Conservation (phyloP, 2,329 filamentous ascomycete genomes). For the Monilinia fructicola region DNA sequence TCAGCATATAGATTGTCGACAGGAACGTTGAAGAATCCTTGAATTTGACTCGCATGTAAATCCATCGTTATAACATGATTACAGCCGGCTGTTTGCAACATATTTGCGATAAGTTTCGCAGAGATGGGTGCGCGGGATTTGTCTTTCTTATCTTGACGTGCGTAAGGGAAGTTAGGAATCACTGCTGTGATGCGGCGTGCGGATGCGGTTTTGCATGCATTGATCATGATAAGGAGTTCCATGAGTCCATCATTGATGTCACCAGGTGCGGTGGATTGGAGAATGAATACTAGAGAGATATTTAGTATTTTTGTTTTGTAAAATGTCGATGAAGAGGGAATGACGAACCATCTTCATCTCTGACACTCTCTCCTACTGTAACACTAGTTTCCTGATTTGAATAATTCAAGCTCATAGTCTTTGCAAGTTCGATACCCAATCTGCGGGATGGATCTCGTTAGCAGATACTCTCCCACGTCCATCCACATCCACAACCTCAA, state of each 20-base stretch:
- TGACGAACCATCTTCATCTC: slow-evolving; percentile 80
- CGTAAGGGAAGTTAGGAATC: slow-evolving; percentile 94
- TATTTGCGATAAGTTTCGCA: slow-evolving; percentile 93
- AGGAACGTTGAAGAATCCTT: slow-evolving; percentile 88
- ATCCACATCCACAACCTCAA: not conserved
- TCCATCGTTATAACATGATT: slow-evolving; percentile 96
- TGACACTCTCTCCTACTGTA: slow-evolving; percentile 91
- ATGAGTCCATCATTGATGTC: slow-evolving; percentile 98
- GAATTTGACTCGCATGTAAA: slow-evolving; percentile 88
- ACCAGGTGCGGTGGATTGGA: slow-evolving; percentile 91
- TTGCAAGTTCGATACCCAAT: slow-evolving; percentile 73
- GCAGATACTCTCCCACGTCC: slow-evolving; percentile 18
- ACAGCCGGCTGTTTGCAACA: slow-evolving; percentile 92
- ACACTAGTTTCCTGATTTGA: slow-evolving; percentile 87
- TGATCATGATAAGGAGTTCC: slow-evolving; percentile 98
- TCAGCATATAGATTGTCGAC: slow-evolving; percentile 86
- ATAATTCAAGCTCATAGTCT: slow-evolving; percentile 79
- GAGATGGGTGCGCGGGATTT: slow-evolving; percentile 94
- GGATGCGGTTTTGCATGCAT: slow-evolving; percentile 82
- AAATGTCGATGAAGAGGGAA: not conserved
- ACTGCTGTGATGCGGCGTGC: slow-evolving; percentile 93
- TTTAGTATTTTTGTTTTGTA: not conserved
- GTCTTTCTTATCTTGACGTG: slow-evolving; percentile 97
- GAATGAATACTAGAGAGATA: slow-evolving; percentile 71
- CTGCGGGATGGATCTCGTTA: slow-evolving; percentile 44